phyloP scores from a whole-genome alignment of 768 basidiomycete species.

The Termitomyces sp. region DNA sequence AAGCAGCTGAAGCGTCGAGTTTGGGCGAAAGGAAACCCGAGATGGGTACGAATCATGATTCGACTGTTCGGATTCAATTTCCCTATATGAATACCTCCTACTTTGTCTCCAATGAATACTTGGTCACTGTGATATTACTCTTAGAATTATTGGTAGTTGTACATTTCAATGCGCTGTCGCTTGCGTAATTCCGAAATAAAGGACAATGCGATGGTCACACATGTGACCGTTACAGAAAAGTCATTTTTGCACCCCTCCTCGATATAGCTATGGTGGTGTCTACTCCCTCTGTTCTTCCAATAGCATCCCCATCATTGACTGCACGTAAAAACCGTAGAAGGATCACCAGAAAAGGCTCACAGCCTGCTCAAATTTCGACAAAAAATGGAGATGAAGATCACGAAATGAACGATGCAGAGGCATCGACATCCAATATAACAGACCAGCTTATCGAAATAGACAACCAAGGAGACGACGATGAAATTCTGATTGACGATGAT shows the following conservation, averaged over 20 bases:
- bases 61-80: no score
- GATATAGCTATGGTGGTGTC: constrained; percentile 34
- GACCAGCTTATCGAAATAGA: constrained; percentile 3
- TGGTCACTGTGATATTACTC: no score
- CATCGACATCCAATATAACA: constrained; percentile 10
- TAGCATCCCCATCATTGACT: constrained; percentile 8
- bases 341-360: constrained; percentile 26
- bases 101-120: no score
- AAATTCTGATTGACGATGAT: constrained; percentile 54
- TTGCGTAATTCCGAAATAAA: no score
- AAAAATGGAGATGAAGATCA: constrained; percentile 14
- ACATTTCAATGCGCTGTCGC: no score
- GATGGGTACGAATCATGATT: no score
- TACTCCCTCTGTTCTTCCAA: constrained; percentile 3
- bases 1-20: no score
- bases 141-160: no score
- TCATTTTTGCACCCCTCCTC: constrained; percentile 4
- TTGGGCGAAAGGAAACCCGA: no score
- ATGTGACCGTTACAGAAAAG: constrained; percentile 9
- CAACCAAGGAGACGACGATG: constrained; percentile 49
- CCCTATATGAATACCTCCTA: no score
- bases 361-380: neutral
- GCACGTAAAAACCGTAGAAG: constrained; percentile 33
- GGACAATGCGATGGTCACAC: neutral
- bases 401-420: constrained; percentile 16